Evolutionary conservation across 768 basidiomycete species (phyloP).

Genomic region (Panellus pusillus): DNA sequence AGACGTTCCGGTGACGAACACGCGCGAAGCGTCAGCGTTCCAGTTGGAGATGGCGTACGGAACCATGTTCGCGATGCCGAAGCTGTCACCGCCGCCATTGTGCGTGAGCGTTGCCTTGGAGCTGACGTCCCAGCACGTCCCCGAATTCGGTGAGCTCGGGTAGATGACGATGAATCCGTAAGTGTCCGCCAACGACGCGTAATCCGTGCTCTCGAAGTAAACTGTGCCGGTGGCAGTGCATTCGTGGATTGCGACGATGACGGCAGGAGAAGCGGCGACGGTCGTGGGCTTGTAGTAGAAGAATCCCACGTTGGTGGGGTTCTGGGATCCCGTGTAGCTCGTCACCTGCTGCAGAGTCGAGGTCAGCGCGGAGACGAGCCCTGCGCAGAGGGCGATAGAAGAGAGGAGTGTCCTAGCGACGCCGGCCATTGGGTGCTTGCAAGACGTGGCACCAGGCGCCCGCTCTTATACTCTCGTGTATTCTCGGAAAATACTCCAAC

Average conservation of each 20-base stretch:
- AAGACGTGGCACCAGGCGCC: no score
- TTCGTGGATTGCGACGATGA: slow-evolving; percentile 55
- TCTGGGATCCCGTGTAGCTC: slow-evolving; percentile 44
- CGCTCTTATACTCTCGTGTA: no score
- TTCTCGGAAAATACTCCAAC: no score
- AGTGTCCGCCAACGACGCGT: slow-evolving; percentile 48
- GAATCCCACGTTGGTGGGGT: slow-evolving; percentile 53
- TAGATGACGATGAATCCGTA: slow-evolving; percentile 54
- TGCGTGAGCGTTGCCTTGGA: slow-evolving; percentile 51
- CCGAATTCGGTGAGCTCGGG: slow-evolving; percentile 41
- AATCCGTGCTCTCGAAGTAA: slow-evolving; percentile 49
- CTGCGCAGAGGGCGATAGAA: background rate
- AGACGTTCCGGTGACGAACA: slow-evolving; percentile 51
- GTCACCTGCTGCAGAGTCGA: slow-evolving; percentile 38
- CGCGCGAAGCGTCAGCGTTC: slow-evolving; percentile 42
- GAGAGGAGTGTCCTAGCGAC: background rate
- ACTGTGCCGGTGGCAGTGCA: slow-evolving; percentile 52
- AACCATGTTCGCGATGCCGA: slow-evolving; percentile 48
- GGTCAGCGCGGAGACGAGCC: slow-evolving; percentile 2
- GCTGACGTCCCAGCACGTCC: slow-evolving; percentile 55
- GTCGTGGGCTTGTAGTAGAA: slow-evolving; percentile 44
- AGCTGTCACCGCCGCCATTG: slow-evolving; percentile 54
- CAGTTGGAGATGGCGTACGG: slow-evolving; percentile 49
- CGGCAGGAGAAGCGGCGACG: slow-evolving; percentile 38
- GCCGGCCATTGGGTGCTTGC: background rate